Percentiles rank a stretch among this genome's conserved stretches.
These are phyloP conservation scores for Plasmodium billcollinsi DNA, from an alignment of 169 alveolate genomes.

Conservation along the genomic window DNA sequence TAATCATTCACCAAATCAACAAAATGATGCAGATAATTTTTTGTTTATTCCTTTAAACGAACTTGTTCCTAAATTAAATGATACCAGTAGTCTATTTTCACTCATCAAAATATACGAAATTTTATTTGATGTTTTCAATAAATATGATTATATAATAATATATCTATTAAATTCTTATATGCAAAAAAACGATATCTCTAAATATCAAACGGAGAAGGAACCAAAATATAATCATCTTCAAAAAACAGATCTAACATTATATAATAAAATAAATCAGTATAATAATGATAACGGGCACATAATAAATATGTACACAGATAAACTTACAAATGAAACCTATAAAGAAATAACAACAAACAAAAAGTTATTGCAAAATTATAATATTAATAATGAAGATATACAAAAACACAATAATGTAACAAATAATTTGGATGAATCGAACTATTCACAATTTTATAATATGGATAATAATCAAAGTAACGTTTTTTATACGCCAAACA, in stretches of 20 bases:
- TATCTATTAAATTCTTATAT: conserved; percentile 22
- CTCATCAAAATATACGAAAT: conserved; percentile 68
- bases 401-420: background rate
- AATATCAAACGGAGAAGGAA: background rate
- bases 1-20: conserved; percentile 1
- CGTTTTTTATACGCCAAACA: too few relatives aligned
- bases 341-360: background rate
- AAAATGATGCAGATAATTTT: conserved; percentile 45
- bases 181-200: too few relatives aligned
- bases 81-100: conserved; percentile 27
- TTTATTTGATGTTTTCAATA: conserved; percentile 53
- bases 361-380: background rate
- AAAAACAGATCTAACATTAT: background rate
- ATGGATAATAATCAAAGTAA: background rate
- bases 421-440: conserved; percentile 8
- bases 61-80: conserved; percentile 61
- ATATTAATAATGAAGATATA: background rate
- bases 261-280: background rate
- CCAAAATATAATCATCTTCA: background rate
- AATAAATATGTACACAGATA: background rate
- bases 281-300: background rate
- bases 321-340: background rate
- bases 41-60: conserved; percentile 70
- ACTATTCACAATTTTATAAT: conserved; percentile 34
- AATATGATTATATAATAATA: conserved; percentile 51